phyloP scores from a whole-genome alignment of 2,329 filamentous ascomycete genomes.

The Aureobasidium subglaciale region DNA sequence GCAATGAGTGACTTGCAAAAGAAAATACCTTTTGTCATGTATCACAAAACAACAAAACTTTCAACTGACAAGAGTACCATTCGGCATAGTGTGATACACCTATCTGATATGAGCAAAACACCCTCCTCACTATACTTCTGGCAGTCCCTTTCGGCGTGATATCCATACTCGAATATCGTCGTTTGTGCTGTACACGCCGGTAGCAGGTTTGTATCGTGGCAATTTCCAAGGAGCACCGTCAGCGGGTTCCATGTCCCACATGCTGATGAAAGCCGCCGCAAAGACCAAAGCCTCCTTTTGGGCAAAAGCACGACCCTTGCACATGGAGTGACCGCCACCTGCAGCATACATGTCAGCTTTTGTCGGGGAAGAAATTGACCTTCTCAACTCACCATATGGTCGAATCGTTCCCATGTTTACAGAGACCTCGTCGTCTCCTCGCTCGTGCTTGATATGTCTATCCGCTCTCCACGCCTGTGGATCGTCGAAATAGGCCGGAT shows the following conservation, averaged over 20 bases:
- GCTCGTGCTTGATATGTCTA: conserved; percentile 29
- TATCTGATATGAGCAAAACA: background rate
- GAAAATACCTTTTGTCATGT: background rate
- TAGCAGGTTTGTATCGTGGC: conserved; percentile 43
- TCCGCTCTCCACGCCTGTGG: conserved; percentile 28
- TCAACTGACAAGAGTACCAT: background rate
- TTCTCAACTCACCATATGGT: conserved; percentile 35
- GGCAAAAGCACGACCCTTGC: conserved; percentile 45
- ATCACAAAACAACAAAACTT: background rate
- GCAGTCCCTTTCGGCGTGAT: conserved; percentile 21
- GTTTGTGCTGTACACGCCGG: conserved; percentile 44
- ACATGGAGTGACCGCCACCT: conserved; percentile 42
- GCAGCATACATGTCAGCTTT: background rate
- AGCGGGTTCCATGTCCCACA: conserved; percentile 50
- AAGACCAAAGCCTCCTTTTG: conserved; percentile 45
- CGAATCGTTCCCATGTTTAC: conserved; percentile 38
- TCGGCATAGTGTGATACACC: background rate
- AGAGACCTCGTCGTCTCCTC: conserved; percentile 19
- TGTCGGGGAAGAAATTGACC: background rate
- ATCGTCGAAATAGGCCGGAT: conserved; percentile 28
- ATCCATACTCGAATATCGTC: conserved; percentile 50
- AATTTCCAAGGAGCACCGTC: conserved; percentile 42
- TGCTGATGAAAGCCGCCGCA: conserved; percentile 44
- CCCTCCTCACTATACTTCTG: background rate
- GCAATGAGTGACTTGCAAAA: too few species aligned